Evolutionary conservation across 2,329 filamentous ascomycete genomes (phyloP).

Genomic region (Eutypa lata): DNA sequence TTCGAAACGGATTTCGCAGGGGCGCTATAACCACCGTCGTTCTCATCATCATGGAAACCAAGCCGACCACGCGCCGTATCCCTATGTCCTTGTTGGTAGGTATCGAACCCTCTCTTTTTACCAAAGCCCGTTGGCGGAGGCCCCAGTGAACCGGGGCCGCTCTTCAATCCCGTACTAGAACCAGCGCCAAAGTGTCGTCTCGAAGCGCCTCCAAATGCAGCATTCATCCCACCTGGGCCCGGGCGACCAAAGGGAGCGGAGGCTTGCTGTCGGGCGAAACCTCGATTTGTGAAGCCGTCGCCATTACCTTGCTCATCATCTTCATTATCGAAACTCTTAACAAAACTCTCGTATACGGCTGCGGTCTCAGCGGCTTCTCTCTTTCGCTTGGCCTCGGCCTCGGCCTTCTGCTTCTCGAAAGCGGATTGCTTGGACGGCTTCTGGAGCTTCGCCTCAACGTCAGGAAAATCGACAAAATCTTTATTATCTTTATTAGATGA

Average conservation of each 20-base stretch:
- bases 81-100: constrained; percentile 36
- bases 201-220: constrained; percentile 29
- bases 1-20: constrained; percentile 62
- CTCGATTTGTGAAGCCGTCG: constrained; percentile 12
- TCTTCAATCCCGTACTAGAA: constrained; percentile 50
- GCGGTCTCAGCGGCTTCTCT: constrained; percentile 85
- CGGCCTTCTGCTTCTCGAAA: constrained; percentile 84
- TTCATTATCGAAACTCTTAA: constrained; percentile 71
- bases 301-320: constrained; percentile 43
- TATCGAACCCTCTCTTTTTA: constrained; percentile 54
- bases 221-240: constrained; percentile 19
- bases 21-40: constrained; percentile 13
- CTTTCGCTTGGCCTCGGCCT: constrained; percentile 82
- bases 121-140: constrained; percentile 46
- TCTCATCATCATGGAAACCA: constrained; percentile 38
- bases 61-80: constrained; percentile 31
- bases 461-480: constrained; percentile 58
- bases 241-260: constrained; percentile 20
- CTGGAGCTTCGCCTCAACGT: constrained; percentile 73
- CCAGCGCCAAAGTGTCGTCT: constrained; percentile 64
- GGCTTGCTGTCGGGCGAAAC: constrained; percentile 13
- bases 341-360: constrained; percentile 82
- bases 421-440: constrained; percentile 80
- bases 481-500: constrained; percentile 40
- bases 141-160: constrained; percentile 61